These are phyloP conservation scores for Ilyonectria robusta DNA, from an alignment of 2,329 filamentous ascomycete species.

Conservation along the genomic window DNA sequence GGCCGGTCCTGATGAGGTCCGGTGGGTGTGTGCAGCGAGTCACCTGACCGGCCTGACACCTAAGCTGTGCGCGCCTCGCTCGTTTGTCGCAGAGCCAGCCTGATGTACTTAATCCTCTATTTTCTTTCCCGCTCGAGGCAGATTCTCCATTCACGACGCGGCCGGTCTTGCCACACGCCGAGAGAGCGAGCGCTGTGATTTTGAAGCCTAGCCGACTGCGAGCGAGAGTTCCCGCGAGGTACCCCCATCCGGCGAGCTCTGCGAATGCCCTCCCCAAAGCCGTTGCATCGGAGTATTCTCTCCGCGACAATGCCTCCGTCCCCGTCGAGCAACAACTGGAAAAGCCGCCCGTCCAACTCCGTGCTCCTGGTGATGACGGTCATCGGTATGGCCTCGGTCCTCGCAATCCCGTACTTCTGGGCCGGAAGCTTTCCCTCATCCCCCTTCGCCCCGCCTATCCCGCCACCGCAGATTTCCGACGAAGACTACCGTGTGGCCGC, in stretches of 20 bases:
- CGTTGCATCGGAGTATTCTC: neutral
- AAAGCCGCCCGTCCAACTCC: neutral
- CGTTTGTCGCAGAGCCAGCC: constrained; percentile 58
- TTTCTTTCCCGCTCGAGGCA: too few relatives aligned
- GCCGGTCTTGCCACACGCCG: too few relatives aligned
- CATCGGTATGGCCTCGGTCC: neutral
- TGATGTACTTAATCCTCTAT: too few relatives aligned
- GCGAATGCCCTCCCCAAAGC: neutral
- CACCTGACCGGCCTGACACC: too few relatives aligned
- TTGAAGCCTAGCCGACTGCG: neutral
- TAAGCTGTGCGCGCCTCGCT: constrained; percentile 16
- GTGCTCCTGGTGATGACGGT: neutral
- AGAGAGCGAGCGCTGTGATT: constrained; percentile 6
- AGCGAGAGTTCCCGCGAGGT: neutral
- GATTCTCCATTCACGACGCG: too few relatives aligned
- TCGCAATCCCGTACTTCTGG: neutral
- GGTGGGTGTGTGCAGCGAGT: too few relatives aligned
- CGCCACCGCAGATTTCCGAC: neutral
- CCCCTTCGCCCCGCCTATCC: neutral
- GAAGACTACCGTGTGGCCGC: neutral
- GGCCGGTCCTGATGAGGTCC: neutral
- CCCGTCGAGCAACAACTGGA: neutral
- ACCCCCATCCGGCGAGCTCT: too few relatives aligned
- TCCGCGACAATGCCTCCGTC: neutral
- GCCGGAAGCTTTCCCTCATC: neutral